Evolutionary conservation across 1,284 basidiomycete species (phyloP), one percentile per base, ranked within the genome.

Genomic region (Athelia sp.): DNA sequence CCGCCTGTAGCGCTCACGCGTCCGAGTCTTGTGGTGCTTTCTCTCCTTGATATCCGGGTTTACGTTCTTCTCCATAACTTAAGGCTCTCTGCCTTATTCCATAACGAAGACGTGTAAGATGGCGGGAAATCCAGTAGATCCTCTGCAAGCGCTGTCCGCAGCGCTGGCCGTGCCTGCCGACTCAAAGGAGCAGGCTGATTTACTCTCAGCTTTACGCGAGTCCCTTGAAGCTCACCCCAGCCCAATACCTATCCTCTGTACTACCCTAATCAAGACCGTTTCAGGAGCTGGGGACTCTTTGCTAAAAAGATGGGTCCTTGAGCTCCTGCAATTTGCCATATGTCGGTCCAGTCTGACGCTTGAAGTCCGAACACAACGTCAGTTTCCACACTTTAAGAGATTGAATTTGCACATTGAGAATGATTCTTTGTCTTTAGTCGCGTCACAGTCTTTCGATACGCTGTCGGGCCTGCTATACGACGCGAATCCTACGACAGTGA

Each of bases 261-360:
- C 77, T 31, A 85, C 85, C 29, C 81, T 94, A 65, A 71, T 93
- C 62, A 81, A 80, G 62, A 84, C 81, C 60, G 79, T 91, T 52
- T 76, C 84, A 26, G 80, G 84, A 63, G 79, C 85, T 31, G 82
- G 78, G 42, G 90, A 94, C 70, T 87, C 87, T 43, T 68, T 92
- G 50, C 76, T 95, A 71, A 90, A 90, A 73, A 76, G 82, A 72
- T 95, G 92, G 91, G 84, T 93, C 51, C 74, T 95, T 57, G 90
- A 94, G 68, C 80, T 94, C 58, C 72, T 95, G 48, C 88, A 91
- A 63, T 88, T 88, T 71, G 90, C 86, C 8, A 82, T 95, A 57
- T 86, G 85, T 59, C 81, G 89, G 57, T 87, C 90, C 29, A 74
- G 70, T 22, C 70, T 95, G 57, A 72, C 82, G 2, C 60, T 83